phyloP scores from a whole-genome alignment of 2,329 filamentous ascomycete species.

The Claviceps monticola region DNA sequence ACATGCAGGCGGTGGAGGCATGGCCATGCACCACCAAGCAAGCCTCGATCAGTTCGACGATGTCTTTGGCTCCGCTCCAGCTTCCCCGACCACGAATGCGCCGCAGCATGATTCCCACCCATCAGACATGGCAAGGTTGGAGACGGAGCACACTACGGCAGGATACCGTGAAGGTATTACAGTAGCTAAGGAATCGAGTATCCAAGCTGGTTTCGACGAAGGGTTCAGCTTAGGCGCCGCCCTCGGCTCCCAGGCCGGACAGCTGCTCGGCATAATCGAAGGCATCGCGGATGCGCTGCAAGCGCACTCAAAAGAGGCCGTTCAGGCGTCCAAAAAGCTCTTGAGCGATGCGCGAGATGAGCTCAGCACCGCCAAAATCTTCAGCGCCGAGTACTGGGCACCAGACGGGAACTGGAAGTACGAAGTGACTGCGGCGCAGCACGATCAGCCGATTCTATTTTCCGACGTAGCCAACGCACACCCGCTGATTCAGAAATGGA shows the following conservation, averaged over 20 bases:
- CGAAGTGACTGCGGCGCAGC: slow-evolving; percentile 27
- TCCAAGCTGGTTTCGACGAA: slow-evolving; percentile 85
- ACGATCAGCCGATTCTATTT: slow-evolving; percentile 35
- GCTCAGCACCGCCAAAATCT: slow-evolving; percentile 47
- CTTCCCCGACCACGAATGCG: slow-evolving; percentile 10
- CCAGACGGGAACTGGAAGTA: slow-evolving; percentile 60
- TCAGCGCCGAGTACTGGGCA: slow-evolving; percentile 52
- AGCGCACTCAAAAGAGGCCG: slow-evolving; percentile 12
- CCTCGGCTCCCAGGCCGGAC: slow-evolving; percentile 61
- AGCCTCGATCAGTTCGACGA: slow-evolving; percentile 19
- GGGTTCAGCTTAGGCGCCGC: slow-evolving; percentile 76
- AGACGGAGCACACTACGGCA: slow-evolving; percentile 63
- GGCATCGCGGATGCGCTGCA: slow-evolving; percentile 44
- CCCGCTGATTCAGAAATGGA: slow-evolving; percentile 54
- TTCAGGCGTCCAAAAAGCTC: slow-evolving; percentile 17
- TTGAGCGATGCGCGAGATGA: slow-evolving; percentile 41
- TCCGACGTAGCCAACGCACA: slow-evolving; percentile 52
- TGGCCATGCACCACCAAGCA: not conserved
- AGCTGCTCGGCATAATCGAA: slow-evolving; percentile 63
- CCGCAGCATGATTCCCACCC: slow-evolving; percentile 21
- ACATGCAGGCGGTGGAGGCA: slow-evolving; percentile 4
- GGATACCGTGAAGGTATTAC: slow-evolving; percentile 86
- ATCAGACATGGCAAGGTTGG: slow-evolving; percentile 59
- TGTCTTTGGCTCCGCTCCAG: slow-evolving; percentile 20
- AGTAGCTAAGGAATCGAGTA: slow-evolving; percentile 56